Evolutionary conservation across 2,329 filamentous ascomycete species (phyloP), one percentile per base, ranked within the genome.

Genomic region (Colletotrichum cordylinicola): DNA sequence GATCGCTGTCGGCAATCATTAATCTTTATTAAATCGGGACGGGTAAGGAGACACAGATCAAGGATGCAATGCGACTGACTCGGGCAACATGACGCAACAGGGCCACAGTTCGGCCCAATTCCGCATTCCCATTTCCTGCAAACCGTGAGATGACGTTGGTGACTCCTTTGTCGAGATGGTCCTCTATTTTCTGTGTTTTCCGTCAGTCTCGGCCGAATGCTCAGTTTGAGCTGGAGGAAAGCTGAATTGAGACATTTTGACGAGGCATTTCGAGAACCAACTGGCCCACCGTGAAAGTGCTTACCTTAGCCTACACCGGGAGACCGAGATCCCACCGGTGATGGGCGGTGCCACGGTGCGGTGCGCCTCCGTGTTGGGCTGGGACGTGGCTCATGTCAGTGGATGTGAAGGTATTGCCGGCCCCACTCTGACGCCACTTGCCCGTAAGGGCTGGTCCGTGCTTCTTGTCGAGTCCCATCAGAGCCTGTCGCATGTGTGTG

Each of bases 31-130:
- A 7, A 29, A 48, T 29, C 10, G 58, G n/a, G 21, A 66, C 13
- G 21, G 43, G 33, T n/a, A 43, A 12, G 16, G 24, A 16, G 31
- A 31, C 8, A 27, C n/a, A 35, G 58, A 72, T 35, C 69, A 75
- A 18, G 62, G 55, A 62, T 56, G 33, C 16, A 18, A 31, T 24
- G 27, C 33, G 24, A 72, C 55, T 75, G 72, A 75, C 69, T 75
- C 72, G 27, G 61, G 21, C 37, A 72, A 21, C 15, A 67, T 72
- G 72, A 72, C 72, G 72, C 72, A 75, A 75, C 55, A 56, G 69
- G 69, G 31, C 69, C 69, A 75, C 72, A 52, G 27, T 60, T 72
- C 37, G 31, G 62, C 55, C 72, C 72, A 52, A 27, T 60, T 72
- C 37, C 52, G 62, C 56, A 39, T n/a, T 12, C 24, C 13, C 24